Base-by-base conservation (phyloP, 2,329 filamentous ascomycete species). In the Rhinocladiella similis region DNA sequence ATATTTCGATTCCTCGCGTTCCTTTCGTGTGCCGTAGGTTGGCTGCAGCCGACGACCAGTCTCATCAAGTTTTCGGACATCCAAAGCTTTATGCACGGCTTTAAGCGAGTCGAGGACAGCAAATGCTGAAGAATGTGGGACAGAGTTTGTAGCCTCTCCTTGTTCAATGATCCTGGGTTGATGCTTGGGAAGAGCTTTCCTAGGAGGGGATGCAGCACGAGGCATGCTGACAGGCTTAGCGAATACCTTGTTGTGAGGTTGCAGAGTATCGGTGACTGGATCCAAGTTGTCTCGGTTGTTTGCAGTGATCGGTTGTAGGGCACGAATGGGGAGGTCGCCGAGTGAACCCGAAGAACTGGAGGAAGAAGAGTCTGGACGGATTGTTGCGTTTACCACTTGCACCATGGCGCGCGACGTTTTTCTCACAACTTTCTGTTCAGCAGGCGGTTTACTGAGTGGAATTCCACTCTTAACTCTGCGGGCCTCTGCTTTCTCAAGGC, bases 301-400 rank as follows among this genome's bases (percentile, higher is more conserved):
- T 25, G 42, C 59, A 35, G 35, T 55, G 9, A 53, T 60, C 3
- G 54, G 53, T 25, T 54, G 46, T 27, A 56, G 22, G 10, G 47
- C 47, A 18, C 74, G 69, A 45, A 75, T 72, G 3, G 74, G 73
- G 16, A 73, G 67, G 35, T 76, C 73, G 1, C 68, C 70, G 2
- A 75, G 63, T 1, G 72, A 70, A 27, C 72, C 70, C 9, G 65
- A 63, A 19, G 69, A 57, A 10, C 10, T 27, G 13, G 54, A 53
- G n/a, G 52, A 61, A 4, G 57, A 56, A 6, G 53, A 56, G n/a
- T 36, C 35, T 5, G 53, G 43, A 13, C 54, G 57, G 5, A 47
- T 19, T 18, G 50, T 54, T 18, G 46, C 50, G 29, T 50, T 50
- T 7, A 53, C 50, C 33, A 47, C 16, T 38, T 10, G 49, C 2